Evolutionary conservation across 2,329 filamentous ascomycete species (phyloP).

Genomic region (Cryphonectria naterciae): DNA sequence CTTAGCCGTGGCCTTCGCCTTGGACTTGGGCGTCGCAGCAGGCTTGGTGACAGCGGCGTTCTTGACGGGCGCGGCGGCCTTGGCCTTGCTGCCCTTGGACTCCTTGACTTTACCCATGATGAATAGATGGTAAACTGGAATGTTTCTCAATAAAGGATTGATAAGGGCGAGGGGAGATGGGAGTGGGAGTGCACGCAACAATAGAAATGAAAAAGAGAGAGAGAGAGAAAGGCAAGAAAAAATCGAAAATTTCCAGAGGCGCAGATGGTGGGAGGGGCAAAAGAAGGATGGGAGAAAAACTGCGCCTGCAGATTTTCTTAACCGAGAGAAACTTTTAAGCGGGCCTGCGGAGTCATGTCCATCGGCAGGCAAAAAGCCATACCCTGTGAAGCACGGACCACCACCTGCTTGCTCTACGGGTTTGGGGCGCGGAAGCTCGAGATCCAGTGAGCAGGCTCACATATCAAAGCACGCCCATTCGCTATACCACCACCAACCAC

Average conservation of each 20-base stretch:
- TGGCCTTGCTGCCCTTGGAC: conserved; percentile 43
- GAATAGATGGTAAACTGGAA: conserved; percentile 33
- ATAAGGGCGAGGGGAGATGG: background rate
- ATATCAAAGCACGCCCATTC: conserved; percentile 26
- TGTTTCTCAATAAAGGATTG: conserved; percentile 12
- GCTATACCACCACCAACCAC: conserved; percentile 21
- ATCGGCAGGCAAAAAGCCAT: conserved; percentile 21
- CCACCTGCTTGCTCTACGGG: background rate
- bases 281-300: conserved; percentile 7
- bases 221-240: background rate
- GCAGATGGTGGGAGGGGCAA: conserved; percentile 10
- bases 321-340: background rate
- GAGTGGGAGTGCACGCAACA: conserved; percentile 21
- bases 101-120: conserved; percentile 60
- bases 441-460: conserved; percentile 19
- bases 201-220: conserved; percentile 12
- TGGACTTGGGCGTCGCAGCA: conserved; percentile 65
- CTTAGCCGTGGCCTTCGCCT: conserved; percentile 71
- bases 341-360: background rate
- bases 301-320: conserved; percentile 2
- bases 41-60: conserved; percentile 70
- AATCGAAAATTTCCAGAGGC: conserved; percentile 24
- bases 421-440: background rate
- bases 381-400: conserved; percentile 20
- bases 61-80: conserved; percentile 65